These are phyloP conservation scores for Cornus florida DNA, from an alignment of 148 eudicot species.

Conservation along the genomic window DNA sequence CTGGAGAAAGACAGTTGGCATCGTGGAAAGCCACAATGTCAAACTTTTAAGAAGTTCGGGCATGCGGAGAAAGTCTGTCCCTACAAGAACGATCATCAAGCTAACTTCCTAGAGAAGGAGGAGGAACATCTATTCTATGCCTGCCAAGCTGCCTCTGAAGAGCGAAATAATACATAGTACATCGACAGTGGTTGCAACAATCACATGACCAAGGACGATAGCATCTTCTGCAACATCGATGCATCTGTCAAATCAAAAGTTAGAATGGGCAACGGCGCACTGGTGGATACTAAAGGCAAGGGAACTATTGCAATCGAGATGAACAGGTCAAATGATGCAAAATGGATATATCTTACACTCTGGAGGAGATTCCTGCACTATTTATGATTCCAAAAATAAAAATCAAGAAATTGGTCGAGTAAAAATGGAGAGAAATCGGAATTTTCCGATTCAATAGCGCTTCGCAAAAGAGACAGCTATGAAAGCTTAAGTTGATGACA, in stretches of 20 bases:
- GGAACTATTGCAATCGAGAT: slow-evolving; percentile 9
- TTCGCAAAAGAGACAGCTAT: neutral
- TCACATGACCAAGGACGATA: slow-evolving; percentile 14
- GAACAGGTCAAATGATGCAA: slow-evolving; percentile 10
- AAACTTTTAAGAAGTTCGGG: no score
- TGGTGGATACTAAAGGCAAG: slow-evolving; percentile 5
- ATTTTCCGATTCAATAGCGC: slow-evolving; percentile 7
- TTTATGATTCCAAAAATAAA: neutral
- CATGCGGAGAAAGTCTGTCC: no score
- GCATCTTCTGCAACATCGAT: slow-evolving; percentile 9
- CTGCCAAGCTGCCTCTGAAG: no score
- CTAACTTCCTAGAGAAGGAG: no score
- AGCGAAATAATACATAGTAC: no score
- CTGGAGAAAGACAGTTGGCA: no score
- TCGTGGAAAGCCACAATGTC: no score
- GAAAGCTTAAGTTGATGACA: neutral
- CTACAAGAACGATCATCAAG: no score
- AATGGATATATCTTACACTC: neutral
- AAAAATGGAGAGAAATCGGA: neutral
- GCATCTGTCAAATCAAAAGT: neutral
- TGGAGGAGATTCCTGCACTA: slow-evolving; percentile 2
- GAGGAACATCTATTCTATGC: no score
- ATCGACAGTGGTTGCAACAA: neutral
- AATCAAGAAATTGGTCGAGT: neutral
- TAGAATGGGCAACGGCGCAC: slow-evolving; percentile 10